Evolutionary conservation across 1,284 basidiomycete genomes (phyloP).

Genomic region (Moniliophthora roreri): DNA sequence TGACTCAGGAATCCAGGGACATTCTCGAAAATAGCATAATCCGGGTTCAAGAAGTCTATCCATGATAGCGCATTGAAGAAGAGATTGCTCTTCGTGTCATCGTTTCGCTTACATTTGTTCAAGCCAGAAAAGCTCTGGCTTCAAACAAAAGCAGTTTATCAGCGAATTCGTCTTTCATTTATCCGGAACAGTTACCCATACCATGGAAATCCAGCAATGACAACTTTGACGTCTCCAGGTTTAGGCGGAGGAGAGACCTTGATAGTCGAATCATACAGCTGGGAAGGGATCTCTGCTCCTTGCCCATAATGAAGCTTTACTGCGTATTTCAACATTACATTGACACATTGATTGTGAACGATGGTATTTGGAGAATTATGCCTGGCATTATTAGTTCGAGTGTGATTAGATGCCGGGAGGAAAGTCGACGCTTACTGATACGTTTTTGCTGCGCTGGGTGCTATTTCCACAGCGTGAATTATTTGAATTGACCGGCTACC

Average conservation of each 20-base stretch:
- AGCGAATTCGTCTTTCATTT: no score
- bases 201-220: slow-evolving; percentile 77
- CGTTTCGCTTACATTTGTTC: slow-evolving; percentile 55
- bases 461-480: slow-evolving; percentile 66
- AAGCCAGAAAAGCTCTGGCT: slow-evolving; percentile 57
- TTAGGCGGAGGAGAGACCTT: slow-evolving; percentile 45
- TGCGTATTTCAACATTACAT: slow-evolving; percentile 53
- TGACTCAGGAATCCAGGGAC: slow-evolving; percentile 66
- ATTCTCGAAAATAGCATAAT: slow-evolving; percentile 70
- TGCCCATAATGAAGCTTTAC: slow-evolving; percentile 44
- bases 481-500: slow-evolving; percentile 50
- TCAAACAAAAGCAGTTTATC: slow-evolving; percentile 1
- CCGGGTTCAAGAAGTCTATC: slow-evolving; percentile 60
- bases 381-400: slow-evolving; percentile 27
- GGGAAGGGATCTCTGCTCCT: slow-evolving; percentile 33
- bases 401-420: not conserved
- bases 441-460: slow-evolving; percentile 66
- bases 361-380: slow-evolving; percentile 44
- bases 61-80: slow-evolving; percentile 61
- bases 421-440: slow-evolving; percentile 41
- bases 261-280: slow-evolving; percentile 30
- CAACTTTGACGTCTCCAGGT: slow-evolving; percentile 56
- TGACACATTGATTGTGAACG: slow-evolving; percentile 62
- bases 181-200: slow-evolving; percentile 24
- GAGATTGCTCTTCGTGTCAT: slow-evolving; percentile 55